Evolutionary conservation across 192 early-diverging fungal genomes (phyloP).

Genomic region (Umbelopsis sp.): DNA sequence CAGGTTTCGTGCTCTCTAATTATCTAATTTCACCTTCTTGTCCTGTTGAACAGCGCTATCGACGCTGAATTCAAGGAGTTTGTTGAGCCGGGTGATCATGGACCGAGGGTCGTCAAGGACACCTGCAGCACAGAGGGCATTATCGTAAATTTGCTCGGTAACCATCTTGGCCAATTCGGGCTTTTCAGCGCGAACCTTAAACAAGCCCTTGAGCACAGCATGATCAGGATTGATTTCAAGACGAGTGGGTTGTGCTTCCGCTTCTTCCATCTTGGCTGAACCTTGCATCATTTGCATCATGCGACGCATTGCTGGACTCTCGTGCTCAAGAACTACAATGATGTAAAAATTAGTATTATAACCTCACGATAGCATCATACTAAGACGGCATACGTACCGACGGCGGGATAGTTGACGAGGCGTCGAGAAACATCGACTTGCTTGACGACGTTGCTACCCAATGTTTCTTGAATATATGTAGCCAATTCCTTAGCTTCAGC

Average conservation of each 20-base stretch:
- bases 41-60: constrained; percentile 31
- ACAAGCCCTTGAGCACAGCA: constrained; percentile 69
- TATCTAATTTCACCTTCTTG: constrained; percentile 33
- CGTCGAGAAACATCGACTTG: constrained; percentile 74
- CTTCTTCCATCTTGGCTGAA: constrained; percentile 51
- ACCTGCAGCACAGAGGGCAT: constrained; percentile 77
- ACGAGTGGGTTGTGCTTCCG: constrained; percentile 64
- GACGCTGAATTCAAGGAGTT: constrained; percentile 48
- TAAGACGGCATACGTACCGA: constrained; percentile 40
- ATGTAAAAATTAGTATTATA: not conserved
- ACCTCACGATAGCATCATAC: not conserved
- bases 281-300: constrained; percentile 69
- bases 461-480: constrained; percentile 61
- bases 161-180: constrained; percentile 69
- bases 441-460: constrained; percentile 66
- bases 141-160: constrained; percentile 73
- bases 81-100: constrained; percentile 77
- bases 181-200: constrained; percentile 56
- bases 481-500: constrained; percentile 52
- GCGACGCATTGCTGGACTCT: constrained; percentile 70
- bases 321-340: constrained; percentile 64
- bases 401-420: constrained; percentile 71
- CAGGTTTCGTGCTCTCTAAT: not conserved
- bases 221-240: constrained; percentile 79
- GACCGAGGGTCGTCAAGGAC: constrained; percentile 76